A percentile compares a stretch with the other conserved stretches of the same genome.
phyloP scores from a whole-genome alignment of 163 green algal genomes.

The Coccomyxa subellipsoidea region DNA sequence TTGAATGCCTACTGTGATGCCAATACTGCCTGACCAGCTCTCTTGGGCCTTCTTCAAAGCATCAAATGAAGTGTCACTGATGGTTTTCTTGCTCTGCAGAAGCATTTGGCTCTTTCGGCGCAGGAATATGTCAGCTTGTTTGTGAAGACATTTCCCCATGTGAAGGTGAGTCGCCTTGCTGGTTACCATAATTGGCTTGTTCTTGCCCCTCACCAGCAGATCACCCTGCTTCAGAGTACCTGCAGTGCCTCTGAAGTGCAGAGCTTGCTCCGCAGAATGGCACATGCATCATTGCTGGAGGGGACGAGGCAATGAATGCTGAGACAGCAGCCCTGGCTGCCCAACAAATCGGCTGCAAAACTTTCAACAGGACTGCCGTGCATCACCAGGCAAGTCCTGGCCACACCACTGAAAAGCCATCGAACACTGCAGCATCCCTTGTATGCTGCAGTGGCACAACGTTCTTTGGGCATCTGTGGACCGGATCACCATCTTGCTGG shows the following conservation, averaged over 20 bases:
- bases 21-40: no score
- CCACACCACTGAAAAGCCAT: neutral
- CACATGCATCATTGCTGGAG: neutral
- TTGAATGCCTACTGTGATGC: no score
- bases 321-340: neutral
- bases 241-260: no score
- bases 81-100: no score
- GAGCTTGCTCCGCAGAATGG: neutral
- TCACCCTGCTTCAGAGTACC: no score
- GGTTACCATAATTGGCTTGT: no score
- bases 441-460: no score
- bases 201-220: no score
- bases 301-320: neutral
- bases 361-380: constrained; percentile 5
- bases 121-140: neutral
- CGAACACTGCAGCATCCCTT: neutral
- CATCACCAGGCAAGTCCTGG: neutral
- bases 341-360: neutral
- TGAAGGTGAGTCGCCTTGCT: neutral
- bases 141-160: neutral
- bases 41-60: no score
- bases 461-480: no score
- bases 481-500: no score
- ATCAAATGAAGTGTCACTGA: no score
- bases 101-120: neutral